A percentile compares a stretch with the other conserved stretches of the same genome.
Conservation (phyloP, 2,329 filamentous ascomycete species). For the Phaeosphaeria sp. region DNA sequence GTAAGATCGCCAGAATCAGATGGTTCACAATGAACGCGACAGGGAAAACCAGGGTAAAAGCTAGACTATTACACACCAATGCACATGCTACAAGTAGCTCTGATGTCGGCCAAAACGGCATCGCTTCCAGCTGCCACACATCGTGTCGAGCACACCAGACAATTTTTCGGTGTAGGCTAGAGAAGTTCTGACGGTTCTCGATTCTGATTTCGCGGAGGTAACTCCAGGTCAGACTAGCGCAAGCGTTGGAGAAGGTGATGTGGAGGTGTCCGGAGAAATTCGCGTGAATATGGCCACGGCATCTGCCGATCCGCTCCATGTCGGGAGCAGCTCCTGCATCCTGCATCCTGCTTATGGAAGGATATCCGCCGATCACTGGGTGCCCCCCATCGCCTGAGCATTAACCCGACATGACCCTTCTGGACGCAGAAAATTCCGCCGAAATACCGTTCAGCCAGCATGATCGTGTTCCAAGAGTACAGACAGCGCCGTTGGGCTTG, state of each 20-base stretch:
- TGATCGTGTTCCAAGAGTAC: background rate
- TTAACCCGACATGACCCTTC: slow-evolving; percentile 2
- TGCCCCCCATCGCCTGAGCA: slow-evolving; percentile 15
- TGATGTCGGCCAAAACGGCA: background rate
- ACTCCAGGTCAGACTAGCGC: background rate
- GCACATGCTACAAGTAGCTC: background rate
- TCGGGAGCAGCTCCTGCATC: slow-evolving; percentile 4
- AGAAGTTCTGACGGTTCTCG: background rate
- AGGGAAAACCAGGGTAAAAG: background rate
- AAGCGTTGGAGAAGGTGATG: background rate
- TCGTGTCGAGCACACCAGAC: background rate
- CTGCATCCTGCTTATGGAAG: slow-evolving; percentile 12
- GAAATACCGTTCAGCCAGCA: background rate
- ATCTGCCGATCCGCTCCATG: slow-evolving; percentile 7
- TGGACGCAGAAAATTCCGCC: background rate
- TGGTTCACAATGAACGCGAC: background rate
- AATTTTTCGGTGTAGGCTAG: background rate
- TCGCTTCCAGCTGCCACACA: background rate
- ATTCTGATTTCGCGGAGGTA: background rate
- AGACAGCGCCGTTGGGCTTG: background rate
- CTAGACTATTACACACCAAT: background rate
- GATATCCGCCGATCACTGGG: slow-evolving; percentile 10
- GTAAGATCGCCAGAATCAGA: background rate
- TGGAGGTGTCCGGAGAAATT: background rate
- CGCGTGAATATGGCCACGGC: background rate